Evolutionary conservation across 345 rosid genomes (phyloP), one percentile per base, ranked within the genome.

Genomic region (Passiflora organensis): DNA sequence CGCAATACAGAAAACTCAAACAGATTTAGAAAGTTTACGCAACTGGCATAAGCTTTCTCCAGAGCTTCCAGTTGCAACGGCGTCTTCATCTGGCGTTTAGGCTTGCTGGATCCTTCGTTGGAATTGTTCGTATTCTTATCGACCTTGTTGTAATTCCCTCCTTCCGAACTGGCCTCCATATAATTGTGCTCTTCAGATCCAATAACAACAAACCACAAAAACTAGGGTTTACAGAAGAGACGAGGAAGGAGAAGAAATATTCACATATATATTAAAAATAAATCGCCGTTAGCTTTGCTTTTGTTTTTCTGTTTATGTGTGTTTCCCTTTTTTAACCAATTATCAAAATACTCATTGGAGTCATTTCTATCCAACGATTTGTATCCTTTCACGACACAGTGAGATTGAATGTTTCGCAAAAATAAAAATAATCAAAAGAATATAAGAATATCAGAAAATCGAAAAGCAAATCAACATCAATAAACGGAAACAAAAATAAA

Each of bases 81-180:
- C 60, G 97, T 94, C 70, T 94, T 94, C 99, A 94, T 94, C 93
- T 87, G 96, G 13, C 99, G 91, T 71, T 89, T 94, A 42, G 97
- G 91, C 82, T 80, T 94, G 55, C 65, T 52, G 32, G 37, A 70
- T 43, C 80, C 91, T 16, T 71, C 86, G 50, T 68, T 74, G 59
- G 81, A 74, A 65, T 53, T 58, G 28, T 9, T 20, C 6, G 5
- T 42, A 21, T 60, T 68, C 50, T 24, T 41, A 57, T 44, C n/a
- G n/a, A n/a, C n/a, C n/a, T n/a, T 72, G 41, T 62, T 70, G 43
- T 53, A 80, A 72, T 67, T 69, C 21, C 82, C 95, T 17, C 56
- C 87, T 19, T 82, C 83, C 0, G 89, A 82, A 72, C 76, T 85
- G 42, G 75, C 67, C 64, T 84, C 95, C 91, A 82, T 91, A 87